Conservation (phyloP, 2,329 filamentous ascomycete species). For the Pseudogymnoascus sp. region DNA sequence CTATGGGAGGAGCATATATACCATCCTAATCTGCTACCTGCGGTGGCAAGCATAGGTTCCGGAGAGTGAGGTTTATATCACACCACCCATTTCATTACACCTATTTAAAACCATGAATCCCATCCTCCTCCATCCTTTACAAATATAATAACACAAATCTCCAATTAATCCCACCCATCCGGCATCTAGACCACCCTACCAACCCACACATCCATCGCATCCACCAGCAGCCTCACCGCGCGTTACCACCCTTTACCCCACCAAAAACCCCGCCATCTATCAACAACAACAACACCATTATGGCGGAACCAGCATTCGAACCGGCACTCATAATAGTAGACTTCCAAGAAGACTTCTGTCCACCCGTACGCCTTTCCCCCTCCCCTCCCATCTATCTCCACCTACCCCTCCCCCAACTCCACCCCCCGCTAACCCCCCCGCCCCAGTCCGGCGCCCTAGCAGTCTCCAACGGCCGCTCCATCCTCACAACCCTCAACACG, state of each 20-base stretch:
- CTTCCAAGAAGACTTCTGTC: conserved; percentile 91
- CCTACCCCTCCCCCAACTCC: neutral
- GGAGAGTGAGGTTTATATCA: neutral
- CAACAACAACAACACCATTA: conserved; percentile 7
- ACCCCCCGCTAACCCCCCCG: conserved; percentile 15
- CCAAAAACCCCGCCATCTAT: neutral
- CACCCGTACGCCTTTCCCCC: conserved; percentile 51
- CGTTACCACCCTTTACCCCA: neutral
- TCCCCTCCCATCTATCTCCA: neutral
- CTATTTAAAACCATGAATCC: neutral
- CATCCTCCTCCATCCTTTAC: neutral
- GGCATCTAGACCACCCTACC: too few relatives aligned
- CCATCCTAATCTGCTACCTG: too few relatives aligned
- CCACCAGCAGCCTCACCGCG: neutral
- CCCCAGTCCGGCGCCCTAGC: conserved; percentile 73
- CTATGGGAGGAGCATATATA: too few relatives aligned
- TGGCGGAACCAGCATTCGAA: conserved; percentile 29
- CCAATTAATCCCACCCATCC: too few relatives aligned
- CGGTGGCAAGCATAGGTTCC: neutral
- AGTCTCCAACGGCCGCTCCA: conserved; percentile 64
- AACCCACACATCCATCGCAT: neutral
- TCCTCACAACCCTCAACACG: conserved; percentile 64
- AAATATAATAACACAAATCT: neutral
- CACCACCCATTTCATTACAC: neutral
- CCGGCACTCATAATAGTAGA: conserved; percentile 72